A percentile compares a stretch with the other conserved stretches of the same genome.
These are phyloP conservation scores for Dittrichia graveolens DNA, from an alignment of 129 eudicot genomes.

Conservation along the genomic window DNA sequence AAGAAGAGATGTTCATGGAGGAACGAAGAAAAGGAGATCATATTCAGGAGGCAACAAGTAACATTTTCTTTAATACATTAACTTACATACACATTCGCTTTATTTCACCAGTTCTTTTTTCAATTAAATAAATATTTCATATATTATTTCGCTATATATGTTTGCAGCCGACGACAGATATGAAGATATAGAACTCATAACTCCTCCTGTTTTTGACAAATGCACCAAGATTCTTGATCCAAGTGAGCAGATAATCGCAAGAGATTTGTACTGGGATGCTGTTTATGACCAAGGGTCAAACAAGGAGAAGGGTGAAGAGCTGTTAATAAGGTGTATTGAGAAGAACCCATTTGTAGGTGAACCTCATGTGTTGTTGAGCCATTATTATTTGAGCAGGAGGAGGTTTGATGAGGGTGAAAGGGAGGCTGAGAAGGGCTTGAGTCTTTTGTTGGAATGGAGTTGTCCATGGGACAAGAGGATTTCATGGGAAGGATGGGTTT, in stretches of 20 bases:
- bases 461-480: conserved; percentile 95
- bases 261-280: conserved; percentile 84
- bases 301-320: conserved; percentile 57
- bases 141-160: no score
- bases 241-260: conserved; percentile 56
- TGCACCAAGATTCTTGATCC: conserved; percentile 72
- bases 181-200: conserved; percentile 69
- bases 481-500: conserved; percentile 97
- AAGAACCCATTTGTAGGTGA: conserved; percentile 92
- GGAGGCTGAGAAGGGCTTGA: conserved; percentile 65
- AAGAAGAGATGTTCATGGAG: conserved; percentile 53
- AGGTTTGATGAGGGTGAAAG: conserved; percentile 74
- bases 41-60: no score
- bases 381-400: conserved; percentile 63
- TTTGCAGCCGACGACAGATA: neutral
- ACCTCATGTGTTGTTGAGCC: conserved; percentile 74
- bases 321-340: conserved; percentile 53
- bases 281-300: conserved; percentile 40
- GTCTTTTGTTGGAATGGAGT: conserved; percentile 82
- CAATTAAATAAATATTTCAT: no score
- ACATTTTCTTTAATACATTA: no score
- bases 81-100: no score
- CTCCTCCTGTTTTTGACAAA: conserved; percentile 65
- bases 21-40: neutral
- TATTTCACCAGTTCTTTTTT: no score